Evolutionary conservation across 371 early-diverging fungal species (phyloP), one percentile per base, ranked within the genome.

Genomic region (Entomophthora muscae): DNA sequence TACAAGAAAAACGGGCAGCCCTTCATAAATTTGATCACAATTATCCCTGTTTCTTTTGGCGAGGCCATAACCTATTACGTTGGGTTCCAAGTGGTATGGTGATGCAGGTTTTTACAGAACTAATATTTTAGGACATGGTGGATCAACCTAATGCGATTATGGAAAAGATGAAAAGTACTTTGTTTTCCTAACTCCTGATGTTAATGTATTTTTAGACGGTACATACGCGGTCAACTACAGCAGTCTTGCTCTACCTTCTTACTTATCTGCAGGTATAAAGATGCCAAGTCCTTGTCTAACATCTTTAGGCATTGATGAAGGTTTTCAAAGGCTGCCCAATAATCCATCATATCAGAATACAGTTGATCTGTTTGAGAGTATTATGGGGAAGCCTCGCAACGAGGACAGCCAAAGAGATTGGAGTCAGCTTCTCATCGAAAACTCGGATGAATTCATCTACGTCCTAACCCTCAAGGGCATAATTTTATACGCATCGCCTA

Each of bases 131-230:
- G 65, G 85, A 85, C 65, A 65, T 85, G 31, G 80, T 85, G 1
- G 82, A 81, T 51, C 84, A 85, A 63, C 83, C 85, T 28, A 78
- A 83, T 66, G 77, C 79, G 7, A 84, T 85, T 62, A 66, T 84
- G 31, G 73, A 76, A 27, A 76, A 76, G 52, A 76, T 81, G 79
- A 73, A 73, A 59, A 23, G 55, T 27, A n/a, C 55, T 3, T 10
- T 10, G 7, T 10, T 5, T 24, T 55, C 24, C n/a, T n/a, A n/a
- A n/a, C n/a, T n/a, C n/a, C n/a, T n/a, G n/a, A n/a, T n/a, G n/a
- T n/a, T n/a, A n/a, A n/a, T n/a, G n/a, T n/a, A n/a, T n/a, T n/a
- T n/a, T 17, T 7, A 55, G 79, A 78, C 64, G 79, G 75, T 33
- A 74, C 75, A 5, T 81, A 77, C 42, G 67, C 72, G 66, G 80